Base-by-base conservation (phyloP, 2,329 filamentous ascomycete species). In the Alternaria atra region DNA sequence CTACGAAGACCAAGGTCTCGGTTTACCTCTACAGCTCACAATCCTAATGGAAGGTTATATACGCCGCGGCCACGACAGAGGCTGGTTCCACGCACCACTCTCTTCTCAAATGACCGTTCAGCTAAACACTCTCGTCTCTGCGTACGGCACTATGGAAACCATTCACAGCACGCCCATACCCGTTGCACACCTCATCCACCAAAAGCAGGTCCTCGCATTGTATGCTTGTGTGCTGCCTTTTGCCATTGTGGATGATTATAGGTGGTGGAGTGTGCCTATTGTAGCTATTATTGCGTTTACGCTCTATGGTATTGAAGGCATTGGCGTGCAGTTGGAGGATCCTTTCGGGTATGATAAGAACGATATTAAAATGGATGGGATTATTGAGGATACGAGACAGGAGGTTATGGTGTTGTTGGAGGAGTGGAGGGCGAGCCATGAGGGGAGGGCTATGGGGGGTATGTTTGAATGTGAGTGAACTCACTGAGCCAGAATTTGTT, bases 331-430 rank as follows among this genome's bases (percentile, higher is more conserved):
- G 73, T 79, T 90, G 1, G 88, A 90, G 71, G 88, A 90, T 71
- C 88, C 88, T 1, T 90, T 90, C 71, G 88, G 88, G 2, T 87
- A 87, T 57, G 87, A 89, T 65, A 83, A 84, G 69, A 89, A 89
- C 58, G 87, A 90, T 71, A 90, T 90, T 76, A 89, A 89, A 71
- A 88, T 90, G 83, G 87, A 90, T 73, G 86, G 86, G 4, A 85
- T 90, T 51, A 85, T 87, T 3, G 86, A 88, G 65, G 88, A 90
- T 71, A 80, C 86, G 43, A 79, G 85, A 60, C 81, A 81, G 39
- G 87, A 90, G 75, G 82, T 87, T 17, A 82, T 83, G 63, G 86
- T 87, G 6, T 74, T 89, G 67, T 69, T 89, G 25, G 81, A 83
- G 13, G 87, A 88, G 72, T 90, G 87, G 87, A 82, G 80, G 67